Conservation (phyloP, 1,284 basidiomycete genomes). For the Acaromyces ingoldii region DNA sequence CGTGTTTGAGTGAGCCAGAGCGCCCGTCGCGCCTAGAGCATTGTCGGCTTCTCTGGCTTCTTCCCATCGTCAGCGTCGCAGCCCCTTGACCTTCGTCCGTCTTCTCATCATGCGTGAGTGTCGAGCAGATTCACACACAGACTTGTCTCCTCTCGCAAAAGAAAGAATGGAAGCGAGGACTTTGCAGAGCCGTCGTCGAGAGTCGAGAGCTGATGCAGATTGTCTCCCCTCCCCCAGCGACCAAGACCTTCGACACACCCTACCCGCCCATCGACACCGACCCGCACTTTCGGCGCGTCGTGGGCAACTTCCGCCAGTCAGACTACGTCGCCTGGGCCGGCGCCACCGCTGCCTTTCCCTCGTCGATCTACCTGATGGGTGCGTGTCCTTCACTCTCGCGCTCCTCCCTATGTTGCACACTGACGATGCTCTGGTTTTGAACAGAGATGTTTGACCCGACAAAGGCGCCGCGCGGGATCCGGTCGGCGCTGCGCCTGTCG, state of each 20-base stretch:
- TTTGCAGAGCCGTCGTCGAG: background rate
- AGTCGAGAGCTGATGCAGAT: background rate
- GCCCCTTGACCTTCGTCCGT: background rate
- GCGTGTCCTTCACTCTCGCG: background rate
- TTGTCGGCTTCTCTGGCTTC: too few relatives aligned
- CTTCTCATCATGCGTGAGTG: background rate
- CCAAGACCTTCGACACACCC: constrained; percentile 21
- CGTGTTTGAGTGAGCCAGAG: too few relatives aligned
- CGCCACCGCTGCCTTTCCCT: constrained; percentile 72
- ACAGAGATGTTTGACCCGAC: constrained; percentile 45
- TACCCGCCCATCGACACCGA: constrained; percentile 64
- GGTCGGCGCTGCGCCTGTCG: constrained; percentile 35
- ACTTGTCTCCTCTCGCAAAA: too few relatives aligned
- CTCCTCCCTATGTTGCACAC: background rate
- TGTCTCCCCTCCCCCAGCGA: background rate
- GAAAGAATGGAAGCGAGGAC: too few relatives aligned
- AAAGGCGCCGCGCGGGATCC: constrained; percentile 24
- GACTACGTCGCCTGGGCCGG: constrained; percentile 84
- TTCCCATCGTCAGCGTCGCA: too few relatives aligned
- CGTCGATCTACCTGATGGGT: constrained; percentile 59
- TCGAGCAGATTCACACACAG: too few relatives aligned
- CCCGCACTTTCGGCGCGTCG: constrained; percentile 81
- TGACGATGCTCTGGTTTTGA: background rate
- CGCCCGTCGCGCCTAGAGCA: too few relatives aligned
- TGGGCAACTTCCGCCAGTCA: constrained; percentile 79